Evolutionary conservation across 768 basidiomycete genomes (phyloP).

Genomic region (Boletus rubroflammeus): DNA sequence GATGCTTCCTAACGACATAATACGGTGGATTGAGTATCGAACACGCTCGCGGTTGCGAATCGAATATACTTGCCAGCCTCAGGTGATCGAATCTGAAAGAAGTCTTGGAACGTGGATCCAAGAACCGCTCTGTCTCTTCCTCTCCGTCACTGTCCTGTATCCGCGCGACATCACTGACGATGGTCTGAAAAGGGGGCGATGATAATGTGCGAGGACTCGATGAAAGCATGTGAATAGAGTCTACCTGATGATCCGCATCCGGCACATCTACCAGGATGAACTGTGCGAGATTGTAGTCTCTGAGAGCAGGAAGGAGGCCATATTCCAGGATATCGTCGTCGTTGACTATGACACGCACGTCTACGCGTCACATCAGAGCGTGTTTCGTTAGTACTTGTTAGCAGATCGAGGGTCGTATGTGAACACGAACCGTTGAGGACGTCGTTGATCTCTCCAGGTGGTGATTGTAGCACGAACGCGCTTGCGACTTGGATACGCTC

Average conservation of each 20-base stretch:
- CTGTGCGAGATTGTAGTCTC: slow-evolving; percentile 85
- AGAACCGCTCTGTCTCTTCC: slow-evolving; percentile 61
- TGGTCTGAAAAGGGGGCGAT: slow-evolving; percentile 49
- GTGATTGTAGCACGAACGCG: slow-evolving; percentile 80
- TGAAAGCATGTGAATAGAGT: neutral
- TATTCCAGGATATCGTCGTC: slow-evolving; percentile 82
- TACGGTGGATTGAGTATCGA: neutral
- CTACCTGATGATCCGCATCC: slow-evolving; percentile 71
- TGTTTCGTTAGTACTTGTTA: neutral
- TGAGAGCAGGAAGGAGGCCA: slow-evolving; percentile 72
- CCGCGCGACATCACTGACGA: slow-evolving; percentile 72
- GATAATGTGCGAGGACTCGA: neutral
- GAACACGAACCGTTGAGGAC: slow-evolving; percentile 74
- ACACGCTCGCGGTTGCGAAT: neutral
- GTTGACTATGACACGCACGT: slow-evolving; percentile 85
- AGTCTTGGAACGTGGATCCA: slow-evolving; percentile 77
- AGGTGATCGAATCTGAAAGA: slow-evolving; percentile 86
- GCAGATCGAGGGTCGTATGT: neutral
- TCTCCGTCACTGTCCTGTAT: slow-evolving; percentile 40
- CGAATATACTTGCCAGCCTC: slow-evolving; percentile 54
- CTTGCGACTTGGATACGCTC: slow-evolving; percentile 73
- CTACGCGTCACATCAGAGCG: slow-evolving; percentile 41
- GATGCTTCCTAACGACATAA: slow-evolving; percentile 61
- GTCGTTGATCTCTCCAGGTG: slow-evolving; percentile 96
- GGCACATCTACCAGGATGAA: slow-evolving; percentile 86